Evolutionary conservation across 345 rosid species (phyloP), one percentile per base, ranked within the genome.

Genomic region (Pseudoturritis turrita): DNA sequence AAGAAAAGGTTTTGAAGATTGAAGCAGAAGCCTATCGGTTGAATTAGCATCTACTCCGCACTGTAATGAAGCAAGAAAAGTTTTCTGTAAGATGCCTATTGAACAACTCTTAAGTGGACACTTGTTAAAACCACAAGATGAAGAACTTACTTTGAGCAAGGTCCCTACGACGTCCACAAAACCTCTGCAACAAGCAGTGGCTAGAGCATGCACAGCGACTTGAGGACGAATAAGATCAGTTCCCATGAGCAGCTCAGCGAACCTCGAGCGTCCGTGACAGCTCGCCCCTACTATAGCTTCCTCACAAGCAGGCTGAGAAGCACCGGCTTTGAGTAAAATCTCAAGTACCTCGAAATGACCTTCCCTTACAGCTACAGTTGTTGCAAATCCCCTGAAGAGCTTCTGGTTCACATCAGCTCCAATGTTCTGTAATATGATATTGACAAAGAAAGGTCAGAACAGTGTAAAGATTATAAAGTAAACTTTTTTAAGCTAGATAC

Each of bases 361-460:
- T 83, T 89, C 98, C 82, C 99, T 85, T 56, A 87, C 97, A 28
- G 99, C 96, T 50, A 88, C 90, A 60, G 98, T 88, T 17, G 94
- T 88, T 36, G 99, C 97, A 68, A 79, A 95, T 28, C 99, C 99
- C 82, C 88, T 85, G 78, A 95, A 89, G 23, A 91, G 89, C 80
- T 86, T 89, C 88, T 86, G 96, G 83, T 91, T 95, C 66, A 91
- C 96, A 68, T 95, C 96, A 63, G 98, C 98, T 68, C 99, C 98
- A 55, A 78, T 43, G 72, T 86, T 85, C 98, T 95, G 92, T 69
- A 64, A 81, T 56, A 72, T 33, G 58, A 63, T 7, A 50, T 64
- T 37, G 37, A 33, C 52, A 39, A 1, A 1, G 14, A 49, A 37
- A 70, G 33, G 47, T 76, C 55, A 76, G 43, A 23, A 31, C 62